Percentiles rank a stretch among this genome's conserved stretches.
phyloP scores from a whole-genome alignment of 75 land plant species.

The Cryptomeria japonica region DNA sequence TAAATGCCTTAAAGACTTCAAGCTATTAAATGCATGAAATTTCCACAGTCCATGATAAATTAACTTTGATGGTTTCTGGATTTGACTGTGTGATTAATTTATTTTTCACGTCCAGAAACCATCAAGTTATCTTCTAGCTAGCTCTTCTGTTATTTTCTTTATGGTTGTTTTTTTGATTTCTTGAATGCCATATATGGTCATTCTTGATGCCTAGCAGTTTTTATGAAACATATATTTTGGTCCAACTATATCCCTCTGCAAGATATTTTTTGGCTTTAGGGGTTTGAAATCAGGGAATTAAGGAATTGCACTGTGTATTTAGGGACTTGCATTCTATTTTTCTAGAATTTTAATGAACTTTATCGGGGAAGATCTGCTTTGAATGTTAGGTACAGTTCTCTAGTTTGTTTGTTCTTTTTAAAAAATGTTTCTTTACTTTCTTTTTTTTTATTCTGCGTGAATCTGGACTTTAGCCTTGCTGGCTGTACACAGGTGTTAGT shows the following conservation, averaged over 20 bases:
- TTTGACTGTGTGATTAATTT: too few species aligned
- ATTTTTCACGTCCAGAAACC: too few species aligned
- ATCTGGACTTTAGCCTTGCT: not conserved
- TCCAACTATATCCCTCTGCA: not conserved
- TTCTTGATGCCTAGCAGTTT: not conserved
- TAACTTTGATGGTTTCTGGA: too few species aligned
- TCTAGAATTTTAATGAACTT: not conserved
- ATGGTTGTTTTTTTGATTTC: not conserved
- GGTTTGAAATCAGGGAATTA: not conserved
- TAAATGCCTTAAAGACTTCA: not conserved
- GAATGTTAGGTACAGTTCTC: not conserved
- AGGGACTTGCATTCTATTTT: not conserved
- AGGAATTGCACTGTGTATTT: not conserved
- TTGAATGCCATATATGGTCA: too few species aligned
- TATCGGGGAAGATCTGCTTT: not conserved
- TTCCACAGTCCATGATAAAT: too few species aligned
- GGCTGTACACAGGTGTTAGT: not conserved
- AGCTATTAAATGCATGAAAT: not conserved
- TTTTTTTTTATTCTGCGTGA: not conserved
- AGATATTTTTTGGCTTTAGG: not conserved
- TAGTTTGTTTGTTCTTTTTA: not conserved
- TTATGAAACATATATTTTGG: not conserved
- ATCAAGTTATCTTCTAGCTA: not conserved
- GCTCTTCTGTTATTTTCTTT: not conserved
- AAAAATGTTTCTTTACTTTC: not conserved